phyloP scores from a whole-genome alignment of 305 asterid species.

The Fraxinus baroniana region DNA sequence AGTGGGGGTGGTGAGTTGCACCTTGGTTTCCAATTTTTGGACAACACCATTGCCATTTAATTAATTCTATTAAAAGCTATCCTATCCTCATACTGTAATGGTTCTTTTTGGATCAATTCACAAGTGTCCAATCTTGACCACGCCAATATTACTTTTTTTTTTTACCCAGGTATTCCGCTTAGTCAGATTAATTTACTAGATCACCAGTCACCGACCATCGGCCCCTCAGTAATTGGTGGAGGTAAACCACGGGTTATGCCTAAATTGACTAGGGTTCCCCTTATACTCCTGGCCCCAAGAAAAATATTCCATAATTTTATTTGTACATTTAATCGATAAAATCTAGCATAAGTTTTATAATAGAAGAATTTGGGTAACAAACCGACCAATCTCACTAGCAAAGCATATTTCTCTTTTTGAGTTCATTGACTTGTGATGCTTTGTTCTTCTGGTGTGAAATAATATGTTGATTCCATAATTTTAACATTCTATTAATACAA shows the following conservation, averaged over 20 bases:
- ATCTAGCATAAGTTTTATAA: not conserved
- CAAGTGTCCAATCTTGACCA: not conserved
- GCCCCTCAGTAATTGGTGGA: too few species aligned
- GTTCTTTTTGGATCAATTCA: not conserved
- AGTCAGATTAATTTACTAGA: too few species aligned
- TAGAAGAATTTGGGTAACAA: not conserved
- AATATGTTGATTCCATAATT: too few species aligned
- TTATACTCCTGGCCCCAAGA: too few species aligned
- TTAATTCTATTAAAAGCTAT: not conserved
- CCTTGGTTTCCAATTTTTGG: conserved; percentile 25
- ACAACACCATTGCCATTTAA: not conserved
- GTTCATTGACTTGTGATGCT: not conserved
- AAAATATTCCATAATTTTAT: not conserved
- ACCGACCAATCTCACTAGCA: not conserved
- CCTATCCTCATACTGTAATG: not conserved
- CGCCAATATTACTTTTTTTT: not conserved
- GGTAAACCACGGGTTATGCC: too few species aligned
- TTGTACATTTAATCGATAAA: not conserved
- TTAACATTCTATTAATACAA: not conserved
- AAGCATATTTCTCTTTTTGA: not conserved
- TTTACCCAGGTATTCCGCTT: too few species aligned
- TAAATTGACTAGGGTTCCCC: not conserved
- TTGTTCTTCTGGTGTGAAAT: not conserved
- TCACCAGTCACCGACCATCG: too few species aligned
- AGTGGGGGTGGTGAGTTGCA: conserved; percentile 28